A percentile compares a stretch with the other conserved stretches of the same genome.
Conservation (phyloP, 208 protist species). For the Wallacemonas sp. region DNA sequence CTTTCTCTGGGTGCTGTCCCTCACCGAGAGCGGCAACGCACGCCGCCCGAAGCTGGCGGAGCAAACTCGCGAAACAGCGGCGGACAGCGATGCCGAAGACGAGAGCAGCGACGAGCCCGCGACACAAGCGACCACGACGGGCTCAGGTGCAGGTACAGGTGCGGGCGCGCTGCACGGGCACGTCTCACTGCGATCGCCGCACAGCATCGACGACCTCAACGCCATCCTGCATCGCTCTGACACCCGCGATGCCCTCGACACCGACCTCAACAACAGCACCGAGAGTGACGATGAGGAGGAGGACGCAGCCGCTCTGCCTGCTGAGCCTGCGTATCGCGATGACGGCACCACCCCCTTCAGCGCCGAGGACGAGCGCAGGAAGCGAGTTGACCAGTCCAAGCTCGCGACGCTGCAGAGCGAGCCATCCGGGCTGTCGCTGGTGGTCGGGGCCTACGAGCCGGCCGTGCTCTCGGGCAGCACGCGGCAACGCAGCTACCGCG, state of each 20-base stretch:
- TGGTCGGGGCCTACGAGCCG: background rate
- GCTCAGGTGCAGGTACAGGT: no score
- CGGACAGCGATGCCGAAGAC: background rate
- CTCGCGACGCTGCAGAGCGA: slow-evolving; percentile 3
- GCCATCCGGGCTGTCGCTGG: background rate
- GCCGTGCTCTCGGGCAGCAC: slow-evolving; percentile 2
- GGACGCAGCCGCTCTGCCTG: background rate
- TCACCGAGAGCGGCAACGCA: background rate
- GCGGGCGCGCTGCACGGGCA: background rate
- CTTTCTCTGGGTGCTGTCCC: slow-evolving; percentile 14
- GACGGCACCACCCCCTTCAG: slow-evolving; percentile 12
- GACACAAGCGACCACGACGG: no score
- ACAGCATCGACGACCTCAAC: slow-evolving; percentile 9
- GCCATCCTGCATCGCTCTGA: slow-evolving; percentile 12
- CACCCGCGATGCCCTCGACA: background rate
- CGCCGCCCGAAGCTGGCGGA: no score
- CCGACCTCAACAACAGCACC: background rate
- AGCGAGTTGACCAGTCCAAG: slow-evolving; percentile 2
- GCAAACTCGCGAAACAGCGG: no score
- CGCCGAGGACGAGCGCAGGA: slow-evolving; percentile 3
- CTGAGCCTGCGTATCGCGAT: background rate
- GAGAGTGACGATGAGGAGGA: slow-evolving; percentile 1
- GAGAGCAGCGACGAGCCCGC: background rate
- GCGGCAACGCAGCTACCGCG: slow-evolving; percentile 15
- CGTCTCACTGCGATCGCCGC: background rate